Evolutionary conservation across 2,329 filamentous ascomycete genomes (phyloP), one percentile per base, ranked within the genome.

Genomic region (Penicillium concentricum): DNA sequence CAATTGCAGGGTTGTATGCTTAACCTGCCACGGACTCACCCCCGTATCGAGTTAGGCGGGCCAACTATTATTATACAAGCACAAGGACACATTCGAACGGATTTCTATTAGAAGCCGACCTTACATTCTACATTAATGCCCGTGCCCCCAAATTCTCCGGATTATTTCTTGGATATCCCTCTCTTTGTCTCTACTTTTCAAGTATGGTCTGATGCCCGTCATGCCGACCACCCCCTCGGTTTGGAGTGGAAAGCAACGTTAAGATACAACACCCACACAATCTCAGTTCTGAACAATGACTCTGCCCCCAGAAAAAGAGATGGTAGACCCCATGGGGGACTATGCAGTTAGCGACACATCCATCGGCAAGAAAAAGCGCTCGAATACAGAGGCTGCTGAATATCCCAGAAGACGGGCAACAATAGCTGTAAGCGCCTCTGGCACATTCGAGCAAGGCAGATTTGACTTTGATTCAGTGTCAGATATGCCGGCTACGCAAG

Each of bases 401-500:
- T 73, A 72, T 49, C 70, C 70, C 12, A 62, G 70, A 54, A 64
- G 70, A 54, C 67, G 69, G 41, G 69, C 70, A 48, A 73, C 70
- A 12, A 71, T 73, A 57, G 70, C 70, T 32, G 70, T 72, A 66
- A 51, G 70, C 49, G 35, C 57, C 37, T 30, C 13, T 26, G 15
- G 30, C 5, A 30, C n/a, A 22, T 32, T 20, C n/a, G 18, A 30
- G 2, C 39, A 51, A 16, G 26, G 52, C 18, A 28, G 12, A 20
- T 35, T 54, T 43, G 41, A 56, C 32, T 37, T 12, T 35, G 43
- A 28, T 43, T 51, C 53, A 91, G 88, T 92, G 89, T 73, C 89
- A 92, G 70, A 89, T 92, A 56, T 92, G 89, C 69, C 87, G 89
- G 18, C 90, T 89, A 35, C 83, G 89, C 65, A 92, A 92, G 70